Evolutionary conservation across 164 flowering plant genomes (phyloP).

Genomic region (Liriodendron chinense): DNA sequence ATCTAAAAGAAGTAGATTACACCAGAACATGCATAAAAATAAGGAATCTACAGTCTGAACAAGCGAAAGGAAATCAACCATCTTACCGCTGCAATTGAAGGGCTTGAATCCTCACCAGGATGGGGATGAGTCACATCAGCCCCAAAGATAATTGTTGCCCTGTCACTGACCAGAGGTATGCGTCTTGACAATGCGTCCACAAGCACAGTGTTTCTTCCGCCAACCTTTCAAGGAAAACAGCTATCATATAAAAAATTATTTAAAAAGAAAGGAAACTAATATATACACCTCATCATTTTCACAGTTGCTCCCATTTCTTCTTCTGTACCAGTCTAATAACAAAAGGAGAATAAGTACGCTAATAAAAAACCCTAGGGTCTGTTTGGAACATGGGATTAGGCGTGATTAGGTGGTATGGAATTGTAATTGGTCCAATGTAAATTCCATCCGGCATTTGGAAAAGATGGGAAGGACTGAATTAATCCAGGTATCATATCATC

Average conservation of each 20-base stretch:
- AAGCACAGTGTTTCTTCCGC: constrained; percentile 87
- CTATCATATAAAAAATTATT: not conserved
- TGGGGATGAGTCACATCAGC: constrained; percentile 99
- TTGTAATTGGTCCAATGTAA: too few species aligned
- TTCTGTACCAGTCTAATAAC: too few species aligned
- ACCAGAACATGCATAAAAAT: not conserved
- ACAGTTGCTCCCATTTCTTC: too few species aligned
- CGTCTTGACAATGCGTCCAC: constrained; percentile 83
- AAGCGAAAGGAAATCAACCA: not conserved
- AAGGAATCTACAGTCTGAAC: not conserved
- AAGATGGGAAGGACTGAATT: too few species aligned
- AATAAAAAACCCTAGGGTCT: too few species aligned
- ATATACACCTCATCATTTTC: not conserved
- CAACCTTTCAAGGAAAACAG: constrained; percentile 33
- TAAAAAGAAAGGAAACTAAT: too few species aligned
- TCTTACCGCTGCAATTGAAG: constrained; percentile 90
- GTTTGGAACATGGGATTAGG: too few species aligned
- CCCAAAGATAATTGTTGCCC: constrained; percentile 89
- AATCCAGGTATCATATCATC: too few species aligned
- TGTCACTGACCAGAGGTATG: constrained; percentile 76
- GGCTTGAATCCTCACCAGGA: constrained; percentile 93
- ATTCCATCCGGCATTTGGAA: too few species aligned
- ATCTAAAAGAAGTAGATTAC: not conserved
- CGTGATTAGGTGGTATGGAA: too few species aligned
- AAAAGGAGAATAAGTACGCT: too few species aligned